phyloP scores from a whole-genome alignment of 2,329 filamentous ascomycete species.

The Verticillium longisporum region DNA sequence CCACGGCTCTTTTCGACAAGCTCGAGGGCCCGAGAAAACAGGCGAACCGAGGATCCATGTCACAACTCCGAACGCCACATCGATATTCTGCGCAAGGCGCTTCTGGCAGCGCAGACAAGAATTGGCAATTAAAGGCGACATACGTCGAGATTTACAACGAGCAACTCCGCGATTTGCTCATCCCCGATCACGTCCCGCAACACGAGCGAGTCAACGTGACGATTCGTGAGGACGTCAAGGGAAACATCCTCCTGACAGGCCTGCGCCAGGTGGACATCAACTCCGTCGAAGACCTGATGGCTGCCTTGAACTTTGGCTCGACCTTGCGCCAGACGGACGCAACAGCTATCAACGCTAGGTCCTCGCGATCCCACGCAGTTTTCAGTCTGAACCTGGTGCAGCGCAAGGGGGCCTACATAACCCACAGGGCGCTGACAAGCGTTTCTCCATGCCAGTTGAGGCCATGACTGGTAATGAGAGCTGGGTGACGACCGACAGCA shows the following conservation, averaged over 20 bases:
- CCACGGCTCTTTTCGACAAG: slow-evolving; percentile 79
- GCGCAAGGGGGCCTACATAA: slow-evolving; percentile 57
- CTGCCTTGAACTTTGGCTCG: slow-evolving; percentile 85
- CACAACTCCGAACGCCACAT: slow-evolving; percentile 72
- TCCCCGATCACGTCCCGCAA: slow-evolving; percentile 64
- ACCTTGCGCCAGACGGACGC: slow-evolving; percentile 93
- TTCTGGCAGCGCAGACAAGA: slow-evolving; percentile 54
- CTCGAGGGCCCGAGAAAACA: slow-evolving; percentile 53
- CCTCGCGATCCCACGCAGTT: slow-evolving; percentile 93
- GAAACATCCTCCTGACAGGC: slow-evolving; percentile 88
- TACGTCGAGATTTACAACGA: slow-evolving; percentile 99
- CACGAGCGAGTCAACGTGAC: slow-evolving; percentile 73
- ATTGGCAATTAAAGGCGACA: slow-evolving; percentile 87
- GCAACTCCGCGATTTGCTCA: slow-evolving; percentile 80
- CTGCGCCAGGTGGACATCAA: slow-evolving; percentile 83
- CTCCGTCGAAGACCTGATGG: slow-evolving; percentile 84
- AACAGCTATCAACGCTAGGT: slow-evolving; percentile 95
- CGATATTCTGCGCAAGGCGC: slow-evolving; percentile 60
- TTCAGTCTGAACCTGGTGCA: slow-evolving; percentile 93
- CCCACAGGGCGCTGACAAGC: slow-evolving; percentile 63
- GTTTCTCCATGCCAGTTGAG: slow-evolving; percentile 80
- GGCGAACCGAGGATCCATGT: slow-evolving; percentile 59
- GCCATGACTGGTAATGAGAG: slow-evolving; percentile 63
- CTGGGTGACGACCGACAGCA: slow-evolving; percentile 88
- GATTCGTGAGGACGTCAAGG: slow-evolving; percentile 90